These are phyloP conservation scores for Harringtonia lauricola DNA, from an alignment of 2,329 filamentous ascomycete species.

Conservation along the genomic window DNA sequence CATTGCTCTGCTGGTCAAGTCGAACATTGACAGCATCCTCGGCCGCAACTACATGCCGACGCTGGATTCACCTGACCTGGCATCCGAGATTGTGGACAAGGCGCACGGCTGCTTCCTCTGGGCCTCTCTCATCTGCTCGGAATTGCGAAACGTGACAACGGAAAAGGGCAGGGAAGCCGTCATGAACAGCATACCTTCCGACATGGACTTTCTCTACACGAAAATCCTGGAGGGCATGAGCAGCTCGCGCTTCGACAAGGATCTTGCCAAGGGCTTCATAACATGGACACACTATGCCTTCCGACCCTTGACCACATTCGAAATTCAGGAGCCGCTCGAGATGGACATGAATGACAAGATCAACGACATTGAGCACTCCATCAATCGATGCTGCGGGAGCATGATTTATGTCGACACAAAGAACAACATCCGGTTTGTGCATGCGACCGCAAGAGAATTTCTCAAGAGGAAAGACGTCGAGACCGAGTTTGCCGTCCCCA, in stretches of 20 bases:
- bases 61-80: slow-evolving; percentile 1
- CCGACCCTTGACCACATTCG: slow-evolving; percentile 14
- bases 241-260: slow-evolving; percentile 13
- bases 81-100: slow-evolving; percentile 14
- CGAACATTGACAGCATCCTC: slow-evolving; percentile 6
- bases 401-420: slow-evolving; percentile 17
- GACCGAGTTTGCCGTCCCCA: slow-evolving; percentile 16
- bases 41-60: slow-evolving; percentile 1
- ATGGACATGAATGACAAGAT: slow-evolving; percentile 17
- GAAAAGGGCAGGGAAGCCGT: slow-evolving; percentile 14
- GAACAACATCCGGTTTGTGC: slow-evolving; percentile 16
- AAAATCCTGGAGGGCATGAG: slow-evolving; percentile 17
- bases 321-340: slow-evolving; percentile 16
- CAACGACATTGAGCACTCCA: slow-evolving; percentile 13
- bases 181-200: slow-evolving; percentile 14
- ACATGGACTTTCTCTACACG: slow-evolving; percentile 19
- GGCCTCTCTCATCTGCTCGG: slow-evolving; percentile 16
- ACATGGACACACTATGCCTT: slow-evolving; percentile 17
- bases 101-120: slow-evolving; percentile 20
- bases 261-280: slow-evolving; percentile 15
- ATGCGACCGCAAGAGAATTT: slow-evolving; percentile 19
- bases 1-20: slow-evolving; percentile 14
- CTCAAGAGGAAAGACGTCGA: slow-evolving; percentile 7
- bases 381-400: slow-evolving; percentile 16
- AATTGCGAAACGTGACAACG: slow-evolving; percentile 17